These are phyloP conservation scores for Glycine latifolia DNA, from an alignment of 306 rosid genomes.

Conservation along the genomic window DNA sequence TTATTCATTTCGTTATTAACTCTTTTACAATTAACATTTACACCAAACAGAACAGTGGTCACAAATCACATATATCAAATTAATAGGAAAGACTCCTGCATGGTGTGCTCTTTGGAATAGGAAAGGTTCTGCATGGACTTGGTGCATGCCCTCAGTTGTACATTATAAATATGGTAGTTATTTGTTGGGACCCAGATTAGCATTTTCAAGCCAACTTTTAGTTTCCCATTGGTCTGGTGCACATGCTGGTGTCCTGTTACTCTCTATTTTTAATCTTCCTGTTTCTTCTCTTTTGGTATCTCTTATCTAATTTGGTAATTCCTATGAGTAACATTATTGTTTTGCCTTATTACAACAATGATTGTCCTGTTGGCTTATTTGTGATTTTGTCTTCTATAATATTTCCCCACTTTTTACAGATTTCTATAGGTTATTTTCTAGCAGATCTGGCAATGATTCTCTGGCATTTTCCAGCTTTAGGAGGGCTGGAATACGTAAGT, in stretches of 20 bases:
- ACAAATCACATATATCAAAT: too few relatives aligned
- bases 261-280: background rate
- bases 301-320: constrained; percentile 9
- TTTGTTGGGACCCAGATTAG: constrained; percentile 16
- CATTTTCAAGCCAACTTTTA: constrained; percentile 4
- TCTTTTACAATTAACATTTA: too few relatives aligned
- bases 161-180: background rate
- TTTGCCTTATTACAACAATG: constrained; percentile 1
- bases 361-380: constrained; percentile 34
- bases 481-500: constrained; percentile 94
- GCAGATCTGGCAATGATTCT: constrained; percentile 83
- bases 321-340: constrained; percentile 21
- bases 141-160: constrained; percentile 5
- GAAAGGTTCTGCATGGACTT: background rate
- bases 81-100: too few relatives aligned
- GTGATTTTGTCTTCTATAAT: constrained; percentile 20
- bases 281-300: constrained; percentile 24
- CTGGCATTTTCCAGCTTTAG: constrained; percentile 87
- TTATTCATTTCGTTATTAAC: too few relatives aligned
- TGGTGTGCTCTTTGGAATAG: background rate
- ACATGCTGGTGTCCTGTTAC: constrained; percentile 14
- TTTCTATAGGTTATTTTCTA: constrained; percentile 87
- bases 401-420: constrained; percentile 55
- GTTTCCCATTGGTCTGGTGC: constrained; percentile 20
- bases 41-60: too few relatives aligned